Conservation (phyloP, 1,139 yeast genomes). For the Kodamaea suecica region DNA sequence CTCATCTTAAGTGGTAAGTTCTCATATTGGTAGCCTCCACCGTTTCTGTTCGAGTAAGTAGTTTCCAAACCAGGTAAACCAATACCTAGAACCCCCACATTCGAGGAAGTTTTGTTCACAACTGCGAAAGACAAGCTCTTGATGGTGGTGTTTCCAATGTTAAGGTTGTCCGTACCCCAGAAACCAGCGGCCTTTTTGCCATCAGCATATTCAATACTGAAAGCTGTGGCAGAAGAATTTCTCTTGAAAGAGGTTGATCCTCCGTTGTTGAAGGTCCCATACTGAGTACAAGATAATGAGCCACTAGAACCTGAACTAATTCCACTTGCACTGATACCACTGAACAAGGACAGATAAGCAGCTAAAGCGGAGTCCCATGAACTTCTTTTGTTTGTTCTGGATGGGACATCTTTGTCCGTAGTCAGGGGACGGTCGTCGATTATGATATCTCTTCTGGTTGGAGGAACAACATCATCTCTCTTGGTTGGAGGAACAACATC, state of each 20-base stretch:
- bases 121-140: constrained; percentile 48
- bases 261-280: constrained; percentile 40
- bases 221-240: constrained; percentile 32
- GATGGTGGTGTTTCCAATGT: constrained; percentile 41
- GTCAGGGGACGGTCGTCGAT: not conserved
- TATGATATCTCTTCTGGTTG: not conserved
- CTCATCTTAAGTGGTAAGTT: constrained; percentile 59
- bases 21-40: constrained; percentile 34
- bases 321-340: too few species aligned
- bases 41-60: constrained; percentile 14
- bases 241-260: constrained; percentile 30
- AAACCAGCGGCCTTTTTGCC: constrained; percentile 56
- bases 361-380: too few species aligned
- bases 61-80: constrained; percentile 55
- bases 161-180: constrained; percentile 50
- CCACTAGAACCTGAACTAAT: constrained; percentile 9
- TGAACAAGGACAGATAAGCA: too few species aligned
- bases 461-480: not conserved
- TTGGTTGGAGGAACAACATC: not conserved
- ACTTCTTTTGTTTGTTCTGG: too few species aligned
- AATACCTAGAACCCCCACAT: constrained; percentile 52
- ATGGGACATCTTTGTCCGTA: not conserved
- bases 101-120: constrained; percentile 41
- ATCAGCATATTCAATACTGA: constrained; percentile 61
- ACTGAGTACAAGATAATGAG: constrained; percentile 33